A percentile compares a stretch with the other conserved stretches of the same genome.
These are phyloP conservation scores for Leishmania braziliensis DNA, from an alignment of 208 protist species.

Conservation along the genomic window DNA sequence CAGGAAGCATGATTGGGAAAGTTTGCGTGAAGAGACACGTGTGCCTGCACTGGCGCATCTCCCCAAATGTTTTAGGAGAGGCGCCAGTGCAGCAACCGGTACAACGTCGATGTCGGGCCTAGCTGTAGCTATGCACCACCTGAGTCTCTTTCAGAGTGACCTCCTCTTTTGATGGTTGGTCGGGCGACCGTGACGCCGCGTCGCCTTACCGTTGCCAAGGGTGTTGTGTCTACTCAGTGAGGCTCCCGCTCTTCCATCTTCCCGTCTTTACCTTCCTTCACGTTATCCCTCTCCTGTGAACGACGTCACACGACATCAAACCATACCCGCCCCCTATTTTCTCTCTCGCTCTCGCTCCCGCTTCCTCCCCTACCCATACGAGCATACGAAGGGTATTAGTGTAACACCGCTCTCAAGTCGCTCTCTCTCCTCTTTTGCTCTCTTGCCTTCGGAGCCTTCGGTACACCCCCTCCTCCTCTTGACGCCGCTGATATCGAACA, in stretches of 20 bases:
- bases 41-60: not conserved
- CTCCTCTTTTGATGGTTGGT: not conserved
- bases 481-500: not conserved
- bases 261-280: not conserved
- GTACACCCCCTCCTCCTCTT: not conserved
- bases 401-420: not conserved
- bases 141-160: not conserved
- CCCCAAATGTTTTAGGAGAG: not conserved
- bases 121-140: not conserved
- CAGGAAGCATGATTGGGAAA: not conserved
- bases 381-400: not conserved
- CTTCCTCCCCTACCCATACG: not conserved
- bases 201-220: not conserved
- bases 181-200: not conserved
- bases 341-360: not conserved
- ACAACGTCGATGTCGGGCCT: not conserved
- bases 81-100: too few species aligned
- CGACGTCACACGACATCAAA: not conserved
- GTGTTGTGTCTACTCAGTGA: not conserved
- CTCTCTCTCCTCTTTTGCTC: not conserved
- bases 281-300: not conserved
- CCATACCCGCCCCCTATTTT: not conserved
- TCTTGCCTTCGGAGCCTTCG: not conserved
- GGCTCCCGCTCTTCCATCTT: not conserved
- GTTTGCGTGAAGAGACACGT: not conserved